phyloP scores from a whole-genome alignment of 1,284 basidiomycete genomes.

The Xerocomus nothofagi region DNA sequence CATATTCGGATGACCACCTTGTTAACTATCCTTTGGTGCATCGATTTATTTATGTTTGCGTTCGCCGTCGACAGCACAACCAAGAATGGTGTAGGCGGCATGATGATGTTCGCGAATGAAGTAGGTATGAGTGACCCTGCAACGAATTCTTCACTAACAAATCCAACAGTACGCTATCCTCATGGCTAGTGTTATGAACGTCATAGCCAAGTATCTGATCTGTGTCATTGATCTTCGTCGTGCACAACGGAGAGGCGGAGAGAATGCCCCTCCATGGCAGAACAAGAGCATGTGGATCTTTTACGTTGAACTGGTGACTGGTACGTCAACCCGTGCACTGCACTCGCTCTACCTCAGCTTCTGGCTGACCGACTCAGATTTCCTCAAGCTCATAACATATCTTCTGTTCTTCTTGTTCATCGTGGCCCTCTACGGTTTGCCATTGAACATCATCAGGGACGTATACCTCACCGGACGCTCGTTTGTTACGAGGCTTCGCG shows the following conservation, averaged over 20 bases:
- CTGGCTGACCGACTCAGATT: slow-evolving; percentile 55
- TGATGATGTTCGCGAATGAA: slow-evolving; percentile 95
- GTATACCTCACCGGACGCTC: slow-evolving; percentile 94
- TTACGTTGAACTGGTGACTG: slow-evolving; percentile 91
- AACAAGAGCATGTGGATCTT: slow-evolving; percentile 97
- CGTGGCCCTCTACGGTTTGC: slow-evolving; percentile 92
- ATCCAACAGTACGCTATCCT: slow-evolving; percentile 81
- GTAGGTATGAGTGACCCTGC: slow-evolving; percentile 41
- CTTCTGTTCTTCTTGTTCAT: slow-evolving; percentile 92
- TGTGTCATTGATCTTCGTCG: slow-evolving; percentile 81
- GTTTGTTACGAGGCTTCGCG: slow-evolving; percentile 84
- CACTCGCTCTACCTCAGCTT: slow-evolving; percentile 3
- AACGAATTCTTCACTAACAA: slow-evolving; percentile 11
- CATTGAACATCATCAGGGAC: slow-evolving; percentile 94
- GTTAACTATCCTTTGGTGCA: slow-evolving; percentile 67
- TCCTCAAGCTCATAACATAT: slow-evolving; percentile 91
- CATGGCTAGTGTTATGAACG: slow-evolving; percentile 77
- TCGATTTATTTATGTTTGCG: slow-evolving; percentile 73
- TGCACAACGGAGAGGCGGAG: slow-evolving; percentile 73
- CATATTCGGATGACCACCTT: slow-evolving; percentile 81
- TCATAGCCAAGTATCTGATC: slow-evolving; percentile 83
- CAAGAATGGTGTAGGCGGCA: slow-evolving; percentile 79
- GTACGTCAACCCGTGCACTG: slow-evolving; percentile 43
- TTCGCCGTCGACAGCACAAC: slow-evolving; percentile 80
- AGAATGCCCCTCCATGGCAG: slow-evolving; percentile 93